Conservation (phyloP, 805 yeast species). For the Diddensiella santjacobensis region DNA sequence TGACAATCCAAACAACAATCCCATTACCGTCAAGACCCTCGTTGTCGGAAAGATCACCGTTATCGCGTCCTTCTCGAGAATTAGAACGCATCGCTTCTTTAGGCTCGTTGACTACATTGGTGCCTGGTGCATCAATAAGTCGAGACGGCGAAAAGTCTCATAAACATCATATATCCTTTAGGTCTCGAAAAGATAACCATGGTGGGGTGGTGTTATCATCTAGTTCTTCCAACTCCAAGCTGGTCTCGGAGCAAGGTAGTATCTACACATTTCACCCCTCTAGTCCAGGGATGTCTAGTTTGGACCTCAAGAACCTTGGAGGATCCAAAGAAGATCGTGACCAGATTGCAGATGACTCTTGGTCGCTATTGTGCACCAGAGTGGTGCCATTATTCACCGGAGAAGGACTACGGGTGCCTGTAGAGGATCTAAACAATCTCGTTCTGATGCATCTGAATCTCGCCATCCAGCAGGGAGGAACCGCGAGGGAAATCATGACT, state of each 20-base stretch:
- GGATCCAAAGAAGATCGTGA: constrained; percentile 34
- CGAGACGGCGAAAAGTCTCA: constrained; percentile 20
- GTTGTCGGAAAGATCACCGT: constrained; percentile 30
- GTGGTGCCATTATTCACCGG: constrained; percentile 47
- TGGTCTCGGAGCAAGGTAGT: constrained; percentile 39
- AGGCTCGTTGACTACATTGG: constrained; percentile 23
- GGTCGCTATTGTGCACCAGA: constrained; percentile 44
- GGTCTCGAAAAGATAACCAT: constrained; percentile 38
- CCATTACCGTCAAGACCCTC: constrained; percentile 26
- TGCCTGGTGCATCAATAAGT: constrained; percentile 3
- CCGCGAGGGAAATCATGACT: constrained; percentile 37
- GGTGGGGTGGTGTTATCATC: constrained; percentile 39
- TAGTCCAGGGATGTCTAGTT: constrained; percentile 31
- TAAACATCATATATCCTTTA: constrained; percentile 36
- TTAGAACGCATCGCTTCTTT: constrained; percentile 37
- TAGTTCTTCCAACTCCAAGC: constrained; percentile 40
- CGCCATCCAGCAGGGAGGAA: constrained; percentile 37
- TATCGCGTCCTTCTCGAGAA: constrained; percentile 34
- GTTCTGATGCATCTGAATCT: constrained; percentile 41
- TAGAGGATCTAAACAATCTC: constrained; percentile 54
- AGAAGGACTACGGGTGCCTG: constrained; percentile 47
- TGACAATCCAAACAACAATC: constrained; percentile 27
- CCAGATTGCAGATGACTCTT: constrained; percentile 44
- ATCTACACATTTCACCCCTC: constrained; percentile 40
- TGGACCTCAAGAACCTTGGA: constrained; percentile 28